Base-by-base conservation (phyloP, 129 eudicot genomes). In the Centrapalus pauciflorus region DNA sequence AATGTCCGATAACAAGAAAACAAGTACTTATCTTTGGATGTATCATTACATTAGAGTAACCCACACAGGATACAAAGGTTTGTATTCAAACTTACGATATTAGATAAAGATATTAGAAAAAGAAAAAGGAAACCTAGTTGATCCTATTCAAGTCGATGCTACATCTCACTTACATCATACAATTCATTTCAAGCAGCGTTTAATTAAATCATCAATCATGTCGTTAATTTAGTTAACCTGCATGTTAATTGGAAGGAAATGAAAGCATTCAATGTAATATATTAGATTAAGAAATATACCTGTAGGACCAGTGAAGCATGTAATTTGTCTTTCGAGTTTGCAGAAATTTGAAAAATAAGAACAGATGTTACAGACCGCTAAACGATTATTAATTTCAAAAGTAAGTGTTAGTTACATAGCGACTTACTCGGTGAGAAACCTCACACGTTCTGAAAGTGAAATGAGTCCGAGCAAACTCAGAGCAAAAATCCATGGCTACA, bases 271-370 rank as follows among this genome's bases (percentile, higher is more conserved):
- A 32, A 3, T 32, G 37, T 3, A 32, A 32, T 7, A 2, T 9
- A 28, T 27, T 40, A 12, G 37, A 32, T 2, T 32, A 32, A 29
- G 28, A 55, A 7, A 17, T 32, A 32, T 51, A 86, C 94, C 88
- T 55, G 98, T 88, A 52, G 98, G 96, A 35, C 98, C 98, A 24
- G 98, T 92, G 85, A 45, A 85, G 82, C 52, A 77, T 50, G 94
- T 83, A 61, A 86, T 79, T 79, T 86, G 86, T 60, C 94, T 86
- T 79, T 78, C 72, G 20, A 32, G 17, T 30, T 17, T 50, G 21
- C 23, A 35, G 13, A 41, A 14, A 63, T n/a, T 38, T 17, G 46
- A 61, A 61, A 61, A 61, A 34, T 35, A 19, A 35, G 43, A 34
- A 61, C 30, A 33, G 4, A 24, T 26, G 54, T 63, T 63, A 51